Evolutionary conservation across 768 basidiomycete genomes (phyloP), one percentile per base, ranked within the genome.

Genomic region (Leucocoprinus sp.): DNA sequence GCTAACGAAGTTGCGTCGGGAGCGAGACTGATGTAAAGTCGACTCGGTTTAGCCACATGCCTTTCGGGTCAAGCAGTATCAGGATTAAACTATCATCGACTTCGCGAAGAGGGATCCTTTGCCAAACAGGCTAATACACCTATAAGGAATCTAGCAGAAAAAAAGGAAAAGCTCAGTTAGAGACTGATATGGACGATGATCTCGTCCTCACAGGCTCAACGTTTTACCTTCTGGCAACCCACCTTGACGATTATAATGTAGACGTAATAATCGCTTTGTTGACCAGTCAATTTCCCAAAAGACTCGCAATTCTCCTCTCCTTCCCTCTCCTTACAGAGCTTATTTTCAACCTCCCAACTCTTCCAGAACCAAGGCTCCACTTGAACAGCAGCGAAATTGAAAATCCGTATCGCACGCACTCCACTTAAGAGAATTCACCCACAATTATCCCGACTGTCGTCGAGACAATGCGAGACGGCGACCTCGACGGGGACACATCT

Each of bases 351-450:
- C n/a, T 4, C 4, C 9, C n/a, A 31, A 31, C 11, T 5, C 11
- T 5, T 11, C 4, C 18, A 9, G 31, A 22, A 24, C 9, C 31
- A 19, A 23, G 23, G 24, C 31, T 28, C 40, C 39, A 34, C 38
- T 31, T n/a, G 8, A 31, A 31, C 31, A 31, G 31, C 31, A 31
- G 31, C n/a, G 35, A 36, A 36, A 48, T 48, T 40, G 33, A 42
- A 48, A 35, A 35, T 26, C 46, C 46, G 46, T 19, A 35, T 29
- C 40, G 39, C 33, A 38, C 46, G 40, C 40, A 48, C 39, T 48
- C 39, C 35, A 48, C 46, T 27, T n/a, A n/a, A n/a, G n/a, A n/a
- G n/a, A n/a, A n/a, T n/a, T n/a, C n/a, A n/a, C n/a, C n/a, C n/a
- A n/a, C n/a, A n/a, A n/a, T n/a, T n/a, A n/a, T n/a, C n/a, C n/a